Evolutionary conservation across 176 grass and related monocot genomes (phyloP), one percentile per base, ranked within the genome.

Genomic region (Triticum dicoccoides): DNA sequence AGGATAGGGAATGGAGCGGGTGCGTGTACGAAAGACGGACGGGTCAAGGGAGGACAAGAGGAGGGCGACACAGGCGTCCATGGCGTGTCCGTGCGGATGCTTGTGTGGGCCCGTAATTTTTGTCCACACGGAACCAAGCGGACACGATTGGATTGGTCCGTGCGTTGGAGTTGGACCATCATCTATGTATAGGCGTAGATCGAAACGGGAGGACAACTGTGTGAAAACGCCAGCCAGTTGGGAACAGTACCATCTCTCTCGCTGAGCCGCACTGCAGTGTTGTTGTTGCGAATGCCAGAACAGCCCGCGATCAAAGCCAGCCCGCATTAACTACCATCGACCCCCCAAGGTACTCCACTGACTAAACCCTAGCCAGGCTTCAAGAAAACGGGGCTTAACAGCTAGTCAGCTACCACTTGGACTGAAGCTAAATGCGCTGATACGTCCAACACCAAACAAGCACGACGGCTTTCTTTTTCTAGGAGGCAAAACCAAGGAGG

Each of bases 211-310:
- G 45, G 45, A 49, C 12, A 14, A 14, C 45, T 49, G 45, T 14
- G 45, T 49, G 45, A 49, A 14, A 14, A 45, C 70, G 61, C 86
- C 83, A 85, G 88, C 80, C 90, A 83, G 83, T 91, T 95, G 78
- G 61, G 76, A 76, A 68, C 80, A 84, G 79, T 87, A 83, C 73
- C 21, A 38, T 51, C 54, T 51, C 54, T 44, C 33, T 69, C 84
- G 37, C 77, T 87, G 86, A 34, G 82, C 65, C 49, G 63, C 56
- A 84, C 90, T 88, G 83, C 86, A 83, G 84, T 79, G 86, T 29
- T 21, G 84, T 51, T 32, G 78, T 76, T 54, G 51, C 51, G 75
- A 87, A 90, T 73, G 58, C 76, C 30, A 87, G 82, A 83, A 76
- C 49, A 72, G 30, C 35, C 44, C 38, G 56, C 37, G 37, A 62